Percentiles rank a stretch among this genome's conserved stretches.
Evolutionary conservation across 306 rosid species (phyloP).

Genomic region (Cicer bijugum): DNA sequence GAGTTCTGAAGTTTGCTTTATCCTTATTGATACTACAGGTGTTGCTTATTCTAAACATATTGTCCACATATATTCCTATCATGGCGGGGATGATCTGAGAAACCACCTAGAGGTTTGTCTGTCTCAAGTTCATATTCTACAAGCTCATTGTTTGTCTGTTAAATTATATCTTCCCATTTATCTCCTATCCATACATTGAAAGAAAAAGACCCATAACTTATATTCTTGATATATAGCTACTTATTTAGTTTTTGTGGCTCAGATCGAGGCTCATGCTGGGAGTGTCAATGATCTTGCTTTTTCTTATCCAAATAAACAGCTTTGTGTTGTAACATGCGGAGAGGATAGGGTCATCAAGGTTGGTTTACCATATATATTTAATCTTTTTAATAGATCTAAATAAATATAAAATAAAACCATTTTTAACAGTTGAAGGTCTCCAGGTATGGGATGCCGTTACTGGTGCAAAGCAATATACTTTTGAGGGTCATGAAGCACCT

Average conservation of each 20-base stretch:
- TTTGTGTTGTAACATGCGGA: constrained; percentile 90
- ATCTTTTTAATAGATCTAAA: constrained; percentile 41
- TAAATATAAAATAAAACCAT: constrained; percentile 21
- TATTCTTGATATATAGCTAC: constrained; percentile 34
- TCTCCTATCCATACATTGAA: constrained; percentile 24
- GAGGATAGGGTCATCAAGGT: constrained; percentile 98
- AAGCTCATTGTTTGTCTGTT: constrained; percentile 17
- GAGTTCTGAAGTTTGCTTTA: constrained; percentile 32
- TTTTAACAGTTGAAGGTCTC: constrained; percentile 47
- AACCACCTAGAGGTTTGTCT: constrained; percentile 90
- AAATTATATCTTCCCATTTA: constrained; percentile 19
- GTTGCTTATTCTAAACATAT: constrained; percentile 97
- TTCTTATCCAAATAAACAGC: constrained; percentile 96
- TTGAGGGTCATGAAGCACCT: constrained; percentile 97
- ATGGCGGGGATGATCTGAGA: constrained; percentile 83
- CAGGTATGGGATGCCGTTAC: constrained; percentile 97
- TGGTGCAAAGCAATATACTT: constrained; percentile 73
- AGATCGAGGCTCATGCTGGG: constrained; percentile 97
- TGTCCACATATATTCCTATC: constrained; percentile 90
- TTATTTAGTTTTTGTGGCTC: constrained; percentile 44
- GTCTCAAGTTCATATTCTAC: constrained; percentile 36
- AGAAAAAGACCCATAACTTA: not conserved
- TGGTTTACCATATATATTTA: constrained; percentile 43
- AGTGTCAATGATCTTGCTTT: constrained; percentile 98
- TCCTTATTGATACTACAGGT: constrained; percentile 62